Evolutionary conservation across 179 eudicot genomes (phyloP), one percentile per base, ranked within the genome.

Genomic region (Patellifolia procumbens): DNA sequence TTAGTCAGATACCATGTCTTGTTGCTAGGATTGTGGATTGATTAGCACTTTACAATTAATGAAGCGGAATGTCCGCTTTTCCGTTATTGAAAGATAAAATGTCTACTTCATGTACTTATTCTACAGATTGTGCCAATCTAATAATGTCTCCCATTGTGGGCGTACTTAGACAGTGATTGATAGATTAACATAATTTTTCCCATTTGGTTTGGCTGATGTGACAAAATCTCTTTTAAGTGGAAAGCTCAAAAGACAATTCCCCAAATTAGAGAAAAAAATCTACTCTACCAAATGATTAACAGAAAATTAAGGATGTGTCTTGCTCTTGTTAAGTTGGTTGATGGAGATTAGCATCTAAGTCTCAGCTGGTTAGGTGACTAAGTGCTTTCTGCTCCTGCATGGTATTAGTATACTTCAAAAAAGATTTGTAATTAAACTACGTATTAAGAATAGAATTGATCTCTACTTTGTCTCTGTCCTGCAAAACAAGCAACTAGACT

Each of bases 101-200:
- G 81, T 82, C 87, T 60, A 67, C 76, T 71, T 82, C 85, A 74
- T 60, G 68, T 72, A 78, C 75, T 78, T 73, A 78, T 65, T 71
- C 70, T 53, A 39, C 51, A 74, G 83, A 82, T 81, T 75, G 55
- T 60, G 82, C 69, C 78, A 72, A 76, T 79, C 83, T 66, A 72
- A 79, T 76, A 61, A 82, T 78, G 82, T 73, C 80, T 75, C 66
- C 81, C 51, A 48, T 71, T 82, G 82, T 78, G 82, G 85, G 80
- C 85, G 70, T 75, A 53, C 52, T 70, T 75, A 67, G 85, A 79
- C 53, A 79, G 82, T 79, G 85, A 82, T 79, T 65, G 85, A 78
- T 82, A 48, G 76, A 37, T 71, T 70, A 70, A 74, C 62, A 65
- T 78, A 70, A 71, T 63, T 68, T 48, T 55, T 49, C 37, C 68